A percentile compares a stretch with the other conserved stretches of the same genome.
These are phyloP conservation scores for Apiotrichum mycotoxinovorans DNA, from an alignment of 1,284 basidiomycete genomes.

Conservation along the genomic window DNA sequence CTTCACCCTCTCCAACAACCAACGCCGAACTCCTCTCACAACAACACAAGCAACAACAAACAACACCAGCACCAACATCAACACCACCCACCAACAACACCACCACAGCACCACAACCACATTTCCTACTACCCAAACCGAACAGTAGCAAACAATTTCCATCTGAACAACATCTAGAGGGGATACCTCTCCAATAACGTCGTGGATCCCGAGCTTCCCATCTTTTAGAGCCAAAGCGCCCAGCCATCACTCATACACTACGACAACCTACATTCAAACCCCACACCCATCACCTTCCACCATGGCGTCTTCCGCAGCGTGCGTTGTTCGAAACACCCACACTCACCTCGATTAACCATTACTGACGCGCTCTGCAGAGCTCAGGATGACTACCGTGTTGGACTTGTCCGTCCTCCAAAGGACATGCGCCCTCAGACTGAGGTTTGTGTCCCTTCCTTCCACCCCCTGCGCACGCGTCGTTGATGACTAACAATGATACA, in stretches of 20 bases:
- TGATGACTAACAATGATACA: conserved; percentile 21
- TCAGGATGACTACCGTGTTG: conserved; percentile 37
- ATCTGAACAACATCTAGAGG: not conserved
- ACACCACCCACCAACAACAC: not conserved
- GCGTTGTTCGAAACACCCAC: conserved; percentile 4
- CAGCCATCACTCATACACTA: not conserved
- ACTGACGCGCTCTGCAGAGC: conserved; percentile 7
- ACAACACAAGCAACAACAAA: not conserved
- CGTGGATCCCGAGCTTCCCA: not conserved
- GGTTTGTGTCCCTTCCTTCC: conserved; percentile 39
- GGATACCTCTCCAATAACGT: too few relatives aligned
- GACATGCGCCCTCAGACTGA: conserved; percentile 89
- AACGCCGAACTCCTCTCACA: not conserved
- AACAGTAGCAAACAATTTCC: not conserved
- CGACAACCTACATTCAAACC: not conserved
- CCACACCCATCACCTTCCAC: conserved; percentile 6
- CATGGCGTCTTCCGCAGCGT: conserved; percentile 49
- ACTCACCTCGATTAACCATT: not conserved
- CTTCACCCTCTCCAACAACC: not conserved
- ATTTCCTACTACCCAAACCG: too few relatives aligned
- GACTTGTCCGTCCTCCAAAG: conserved; percentile 79
- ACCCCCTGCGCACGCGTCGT: too few relatives aligned
- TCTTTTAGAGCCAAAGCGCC: not conserved
- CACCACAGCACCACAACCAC: not conserved
- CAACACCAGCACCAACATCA: not conserved